These are phyloP conservation scores for Beauveria sp. DNA, from an alignment of 2,329 filamentous ascomycete species.

Conservation along the genomic window DNA sequence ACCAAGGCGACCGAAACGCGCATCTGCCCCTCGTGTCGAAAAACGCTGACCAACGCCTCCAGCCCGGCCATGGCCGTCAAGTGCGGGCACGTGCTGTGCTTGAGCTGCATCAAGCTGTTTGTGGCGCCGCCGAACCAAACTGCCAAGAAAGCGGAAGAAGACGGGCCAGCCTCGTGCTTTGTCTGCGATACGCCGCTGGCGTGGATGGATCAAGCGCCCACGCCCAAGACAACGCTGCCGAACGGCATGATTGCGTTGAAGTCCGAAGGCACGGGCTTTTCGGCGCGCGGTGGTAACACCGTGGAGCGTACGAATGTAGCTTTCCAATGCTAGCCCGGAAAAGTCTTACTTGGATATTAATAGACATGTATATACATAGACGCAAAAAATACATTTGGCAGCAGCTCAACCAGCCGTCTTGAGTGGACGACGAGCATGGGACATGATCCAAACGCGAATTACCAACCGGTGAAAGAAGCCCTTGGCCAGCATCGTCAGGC, in stretches of 20 bases:
- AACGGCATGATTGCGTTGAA: slow-evolving; percentile 72
- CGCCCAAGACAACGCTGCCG: slow-evolving; percentile 47
- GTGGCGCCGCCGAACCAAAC: slow-evolving; percentile 51
- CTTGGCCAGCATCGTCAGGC: slow-evolving; percentile 81
- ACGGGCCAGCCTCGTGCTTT: slow-evolving; percentile 53
- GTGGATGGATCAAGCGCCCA: slow-evolving; percentile 33
- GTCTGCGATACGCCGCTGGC: slow-evolving; percentile 80
- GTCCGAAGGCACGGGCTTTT: slow-evolving; percentile 88
- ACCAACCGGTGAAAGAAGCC: slow-evolving; percentile 66
- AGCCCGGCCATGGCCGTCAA: slow-evolving; percentile 77
- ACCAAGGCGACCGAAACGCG: slow-evolving; percentile 36
- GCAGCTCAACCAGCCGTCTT: slow-evolving; percentile 7
- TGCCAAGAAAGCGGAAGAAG: slow-evolving; percentile 33
- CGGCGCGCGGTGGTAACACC: slow-evolving; percentile 74
- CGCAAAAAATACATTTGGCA: no score
- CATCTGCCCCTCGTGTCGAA: slow-evolving; percentile 79
- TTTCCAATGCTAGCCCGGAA: slow-evolving; percentile 61
- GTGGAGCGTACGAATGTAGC: slow-evolving; percentile 72
- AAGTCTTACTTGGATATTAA: neutral
- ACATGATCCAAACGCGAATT: slow-evolving; percentile 61
- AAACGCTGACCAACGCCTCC: slow-evolving; percentile 71
- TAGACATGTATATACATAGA: neutral
- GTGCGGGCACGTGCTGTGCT: slow-evolving; percentile 88
- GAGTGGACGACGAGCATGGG: slow-evolving; percentile 20
- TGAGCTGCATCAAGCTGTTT: slow-evolving; percentile 76